These are phyloP conservation scores for Trichoderma endophyticum DNA, from an alignment of 2,329 filamentous ascomycete genomes.

Conservation along the genomic window DNA sequence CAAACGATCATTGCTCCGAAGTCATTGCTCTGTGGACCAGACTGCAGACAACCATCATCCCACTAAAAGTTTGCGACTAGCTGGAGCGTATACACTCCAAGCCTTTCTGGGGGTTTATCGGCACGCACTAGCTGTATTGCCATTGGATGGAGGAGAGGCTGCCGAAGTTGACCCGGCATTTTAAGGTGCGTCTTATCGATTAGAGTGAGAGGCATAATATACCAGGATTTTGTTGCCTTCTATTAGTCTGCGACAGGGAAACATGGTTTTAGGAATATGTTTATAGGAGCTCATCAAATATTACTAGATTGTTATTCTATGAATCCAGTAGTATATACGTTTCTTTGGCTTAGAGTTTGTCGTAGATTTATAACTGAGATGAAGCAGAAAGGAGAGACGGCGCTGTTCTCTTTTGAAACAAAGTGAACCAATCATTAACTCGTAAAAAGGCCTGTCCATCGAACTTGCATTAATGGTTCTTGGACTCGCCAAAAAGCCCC, in stretches of 20 bases:
- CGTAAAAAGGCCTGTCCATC: background rate
- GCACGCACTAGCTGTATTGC: background rate
- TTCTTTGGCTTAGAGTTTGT: background rate
- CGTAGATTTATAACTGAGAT: background rate
- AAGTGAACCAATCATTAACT: background rate
- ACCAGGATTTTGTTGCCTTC: background rate
- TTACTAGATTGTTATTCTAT: background rate
- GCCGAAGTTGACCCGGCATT: background rate
- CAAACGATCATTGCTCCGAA: background rate
- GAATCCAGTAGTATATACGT: background rate
- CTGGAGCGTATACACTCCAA: background rate
- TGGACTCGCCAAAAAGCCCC: constrained; percentile 59
- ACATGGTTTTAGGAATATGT: background rate
- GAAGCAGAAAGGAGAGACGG: background rate
- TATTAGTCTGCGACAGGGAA: background rate
- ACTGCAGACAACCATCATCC: background rate
- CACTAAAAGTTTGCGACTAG: constrained; percentile 12
- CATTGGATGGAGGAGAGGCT: background rate
- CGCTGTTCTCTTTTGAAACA: background rate
- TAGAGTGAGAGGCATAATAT: background rate
- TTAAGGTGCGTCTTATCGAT: background rate
- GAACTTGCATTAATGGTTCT: background rate
- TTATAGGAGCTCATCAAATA: background rate
- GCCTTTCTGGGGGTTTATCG: background rate
- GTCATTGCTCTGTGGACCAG: background rate